These are phyloP conservation scores for Diphasiastrum complanatum DNA, from an alignment of 83 land plant species.

Conservation along the genomic window DNA sequence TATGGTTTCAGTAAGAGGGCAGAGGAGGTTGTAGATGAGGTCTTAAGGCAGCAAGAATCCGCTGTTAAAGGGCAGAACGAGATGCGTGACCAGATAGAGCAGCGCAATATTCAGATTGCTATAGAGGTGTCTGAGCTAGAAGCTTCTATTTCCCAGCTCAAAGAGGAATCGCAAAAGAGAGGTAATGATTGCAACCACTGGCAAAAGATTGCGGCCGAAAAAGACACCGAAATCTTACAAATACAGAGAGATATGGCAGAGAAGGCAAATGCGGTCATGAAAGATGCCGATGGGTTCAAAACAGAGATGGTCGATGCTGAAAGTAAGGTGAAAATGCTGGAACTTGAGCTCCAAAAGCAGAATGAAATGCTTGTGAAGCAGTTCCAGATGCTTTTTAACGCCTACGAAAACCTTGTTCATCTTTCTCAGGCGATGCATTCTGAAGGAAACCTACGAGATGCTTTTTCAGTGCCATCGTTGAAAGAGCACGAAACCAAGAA, in stretches of 20 bases:
- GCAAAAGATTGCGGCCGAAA: constrained; percentile 37
- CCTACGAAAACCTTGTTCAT: constrained; percentile 51
- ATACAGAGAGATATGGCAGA: constrained; percentile 45
- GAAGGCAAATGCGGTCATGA: constrained; percentile 26
- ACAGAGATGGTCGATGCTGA: constrained; percentile 32
- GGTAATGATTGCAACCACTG: constrained; percentile 38
- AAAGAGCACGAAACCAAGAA: no score
- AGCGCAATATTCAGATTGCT: constrained; percentile 81
- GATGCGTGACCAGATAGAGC: constrained; percentile 74
- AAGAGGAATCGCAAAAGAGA: constrained; percentile 58
- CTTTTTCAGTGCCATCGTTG: no score
- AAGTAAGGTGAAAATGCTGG: constrained; percentile 37
- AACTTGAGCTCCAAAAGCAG: constrained; percentile 39
- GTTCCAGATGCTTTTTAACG: constrained; percentile 36
- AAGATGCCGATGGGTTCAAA: constrained; percentile 19
- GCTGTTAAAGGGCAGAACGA: constrained; percentile 49
- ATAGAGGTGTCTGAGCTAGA: constrained; percentile 92
- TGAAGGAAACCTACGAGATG: no score
- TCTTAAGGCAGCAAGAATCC: constrained; percentile 53
- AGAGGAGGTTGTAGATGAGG: constrained; percentile 83
- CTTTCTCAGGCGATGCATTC: constrained; percentile 27
- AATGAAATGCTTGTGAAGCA: constrained; percentile 56
- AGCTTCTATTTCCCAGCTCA: constrained; percentile 59
- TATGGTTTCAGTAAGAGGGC: constrained; percentile 80
- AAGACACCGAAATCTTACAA: constrained; percentile 41